Evolutionary conservation across 164 flowering plant species (phyloP).

Genomic region (Tetracentron sinense): DNA sequence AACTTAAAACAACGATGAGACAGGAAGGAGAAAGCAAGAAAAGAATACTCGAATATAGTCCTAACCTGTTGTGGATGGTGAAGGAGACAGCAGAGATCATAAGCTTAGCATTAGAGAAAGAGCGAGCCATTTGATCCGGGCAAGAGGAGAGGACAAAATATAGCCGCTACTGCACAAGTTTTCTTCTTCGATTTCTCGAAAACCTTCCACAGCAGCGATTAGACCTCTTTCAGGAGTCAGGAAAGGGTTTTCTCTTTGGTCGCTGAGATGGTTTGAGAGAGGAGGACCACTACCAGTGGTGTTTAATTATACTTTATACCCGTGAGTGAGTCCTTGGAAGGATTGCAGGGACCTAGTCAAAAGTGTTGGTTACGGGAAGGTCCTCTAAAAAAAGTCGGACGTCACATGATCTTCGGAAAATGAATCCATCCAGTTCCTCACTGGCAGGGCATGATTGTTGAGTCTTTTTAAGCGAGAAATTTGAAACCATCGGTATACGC

Average conservation of each 20-base stretch:
- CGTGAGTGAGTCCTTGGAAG: too few species aligned
- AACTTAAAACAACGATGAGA: too few species aligned
- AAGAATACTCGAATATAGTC: not conserved
- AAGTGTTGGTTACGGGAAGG: too few species aligned
- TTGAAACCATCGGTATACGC: too few species aligned
- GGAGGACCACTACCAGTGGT: too few species aligned
- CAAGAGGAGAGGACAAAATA: not conserved
- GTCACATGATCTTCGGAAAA: too few species aligned
- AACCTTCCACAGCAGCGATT: slow-evolving; percentile 5
- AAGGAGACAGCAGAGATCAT: slow-evolving; percentile 49
- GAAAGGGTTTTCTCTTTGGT: not conserved
- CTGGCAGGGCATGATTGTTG: too few species aligned
- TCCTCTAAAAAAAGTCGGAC: too few species aligned
- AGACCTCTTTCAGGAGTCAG: not conserved
- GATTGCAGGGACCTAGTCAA: too few species aligned
- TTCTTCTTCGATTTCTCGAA: not conserved
- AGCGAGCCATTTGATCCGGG: slow-evolving; percentile 53
- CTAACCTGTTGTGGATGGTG: slow-evolving; percentile 39
- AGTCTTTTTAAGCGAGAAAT: too few species aligned
- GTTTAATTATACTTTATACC: too few species aligned
- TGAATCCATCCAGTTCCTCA: too few species aligned
- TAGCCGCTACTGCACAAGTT: slow-evolving; percentile 15
- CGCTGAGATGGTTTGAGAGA: not conserved
- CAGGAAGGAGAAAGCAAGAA: not conserved
- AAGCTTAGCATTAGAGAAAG: slow-evolving; percentile 49